Percentiles rank a stretch among this genome's conserved stretches.
Evolutionary conservation across 2,329 filamentous ascomycete species (phyloP).

Genomic region (Leptographium lundbergii): DNA sequence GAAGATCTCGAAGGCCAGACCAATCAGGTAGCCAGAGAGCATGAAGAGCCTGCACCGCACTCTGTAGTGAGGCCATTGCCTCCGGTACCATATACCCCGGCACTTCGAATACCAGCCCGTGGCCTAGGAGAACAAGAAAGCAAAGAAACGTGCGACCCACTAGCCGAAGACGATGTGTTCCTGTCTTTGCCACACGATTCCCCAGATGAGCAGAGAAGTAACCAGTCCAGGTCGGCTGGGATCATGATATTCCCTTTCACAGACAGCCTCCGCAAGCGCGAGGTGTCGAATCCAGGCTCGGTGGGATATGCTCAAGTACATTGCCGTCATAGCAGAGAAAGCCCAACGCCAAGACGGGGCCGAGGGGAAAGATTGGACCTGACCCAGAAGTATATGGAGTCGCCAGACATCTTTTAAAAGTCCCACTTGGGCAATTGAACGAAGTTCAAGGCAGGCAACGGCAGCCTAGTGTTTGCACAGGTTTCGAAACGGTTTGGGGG

Average conservation of each 20-base stretch:
- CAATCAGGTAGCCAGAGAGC: neutral
- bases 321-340: neutral
- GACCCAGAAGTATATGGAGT: neutral
- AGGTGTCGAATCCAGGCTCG: neutral
- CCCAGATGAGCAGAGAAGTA: too few species aligned
- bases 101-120: neutral
- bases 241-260: conserved; percentile 6
- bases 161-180: neutral
- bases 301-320: neutral
- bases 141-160: neutral
- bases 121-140: neutral
- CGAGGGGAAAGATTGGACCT: neutral
- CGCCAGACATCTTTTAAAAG: neutral
- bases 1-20: too few species aligned
- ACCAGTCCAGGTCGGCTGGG: neutral
- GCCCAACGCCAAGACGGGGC: neutral
- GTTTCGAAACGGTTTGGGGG: too few species aligned
- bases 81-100: neutral
- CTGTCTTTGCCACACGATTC: neutral
- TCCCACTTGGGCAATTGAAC: neutral
- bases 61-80: neutral
- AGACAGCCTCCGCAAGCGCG: conserved; percentile 9
- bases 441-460: neutral
- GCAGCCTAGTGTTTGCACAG: too few species aligned
- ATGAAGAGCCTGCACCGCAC: neutral